Evolutionary conservation across 345 rosid genomes (phyloP), one percentile per base, ranked within the genome.

Genomic region (Melaleuca quinquenervia): DNA sequence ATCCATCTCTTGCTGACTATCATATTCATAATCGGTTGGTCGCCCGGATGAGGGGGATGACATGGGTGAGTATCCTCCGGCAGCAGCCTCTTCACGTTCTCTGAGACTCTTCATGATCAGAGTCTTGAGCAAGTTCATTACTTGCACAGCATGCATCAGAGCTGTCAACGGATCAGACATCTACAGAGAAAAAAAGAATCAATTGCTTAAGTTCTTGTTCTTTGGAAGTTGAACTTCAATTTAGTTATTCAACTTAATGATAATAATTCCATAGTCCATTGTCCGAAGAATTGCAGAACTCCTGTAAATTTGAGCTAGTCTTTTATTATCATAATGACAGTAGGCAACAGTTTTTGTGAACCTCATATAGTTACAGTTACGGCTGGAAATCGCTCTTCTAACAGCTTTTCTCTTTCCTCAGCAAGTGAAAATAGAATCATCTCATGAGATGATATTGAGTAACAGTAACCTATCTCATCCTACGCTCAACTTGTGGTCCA

Each of bases 121-220:
- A 85, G 95, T 95, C 93, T 96, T 93, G 50, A 97, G 98, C 89
- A 96, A 91, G 94, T 97, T 97, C 99, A 97, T 97, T 21, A 97
- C 97, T 96, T 94, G 98, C 52, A 97, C 98, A 84, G 98, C 98
- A 84, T 95, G 98, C 99, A 97, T 95, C 85, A 95, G 90, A 53
- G 98, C 98, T 70, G 98, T 94, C 89, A 94, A 93, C 75, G 98
- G 99, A 94, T 96, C 98, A 48, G 98, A 94, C 98, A 94, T 96
- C 98, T 94, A 85, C 50, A 76, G 87, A 45, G 87, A 84, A 87
- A 52, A 86, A 74, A 21, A 55, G 7, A 84, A 44, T 75, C 74
- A 13, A 27, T 55, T 45, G 27, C 50, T 36, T 18, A 3, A 70
- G 48, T 70, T 36, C 48, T 70, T 9, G 48, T 13, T 70, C 48